These are phyloP conservation scores for Wickerhamomyces sp. DNA, from an alignment of 1,139 yeast genomes.

Conservation along the genomic window DNA sequence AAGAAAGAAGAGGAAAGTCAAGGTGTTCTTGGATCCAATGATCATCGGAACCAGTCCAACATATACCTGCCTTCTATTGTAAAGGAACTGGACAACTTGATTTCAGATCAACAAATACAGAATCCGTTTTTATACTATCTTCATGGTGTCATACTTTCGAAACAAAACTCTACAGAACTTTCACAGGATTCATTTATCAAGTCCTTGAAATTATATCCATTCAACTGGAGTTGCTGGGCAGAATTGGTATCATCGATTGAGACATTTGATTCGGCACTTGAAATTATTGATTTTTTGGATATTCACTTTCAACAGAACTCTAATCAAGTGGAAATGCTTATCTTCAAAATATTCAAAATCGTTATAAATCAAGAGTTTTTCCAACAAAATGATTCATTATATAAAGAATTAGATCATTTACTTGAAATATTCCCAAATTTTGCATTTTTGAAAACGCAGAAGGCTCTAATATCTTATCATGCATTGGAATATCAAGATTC, in stretches of 20 bases:
- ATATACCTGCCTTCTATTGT: constrained; percentile 27
- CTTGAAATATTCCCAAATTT: constrained; percentile 62
- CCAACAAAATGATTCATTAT: constrained; percentile 55
- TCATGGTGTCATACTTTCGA: constrained; percentile 59
- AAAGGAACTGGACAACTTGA: constrained; percentile 34
- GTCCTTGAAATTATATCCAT: constrained; percentile 61
- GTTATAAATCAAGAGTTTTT: constrained; percentile 76
- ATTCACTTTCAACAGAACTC: constrained; percentile 25
- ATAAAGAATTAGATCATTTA: constrained; percentile 45
- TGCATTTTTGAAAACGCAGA: constrained; percentile 71
- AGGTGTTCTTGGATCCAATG: constrained; percentile 50
- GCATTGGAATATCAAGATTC: constrained; percentile 77
- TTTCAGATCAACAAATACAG: constrained; percentile 1
- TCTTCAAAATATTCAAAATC: constrained; percentile 67
- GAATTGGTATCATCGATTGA: constrained; percentile 67
- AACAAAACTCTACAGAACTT: constrained; percentile 51
- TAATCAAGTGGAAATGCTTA: constrained; percentile 29
- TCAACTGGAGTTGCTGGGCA: constrained; percentile 93
- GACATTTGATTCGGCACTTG: constrained; percentile 58
- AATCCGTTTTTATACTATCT: constrained; percentile 67
- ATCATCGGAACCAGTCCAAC: constrained; percentile 29
- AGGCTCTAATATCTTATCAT: constrained; percentile 77
- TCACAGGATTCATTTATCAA: constrained; percentile 59
- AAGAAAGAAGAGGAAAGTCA: constrained; percentile 69
- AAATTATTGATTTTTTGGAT: constrained; percentile 39